Evolutionary conservation across 1,284 basidiomycete species (phyloP), one percentile per base, ranked within the genome.

Genomic region (Cutaneotrichosporon sp.): DNA sequence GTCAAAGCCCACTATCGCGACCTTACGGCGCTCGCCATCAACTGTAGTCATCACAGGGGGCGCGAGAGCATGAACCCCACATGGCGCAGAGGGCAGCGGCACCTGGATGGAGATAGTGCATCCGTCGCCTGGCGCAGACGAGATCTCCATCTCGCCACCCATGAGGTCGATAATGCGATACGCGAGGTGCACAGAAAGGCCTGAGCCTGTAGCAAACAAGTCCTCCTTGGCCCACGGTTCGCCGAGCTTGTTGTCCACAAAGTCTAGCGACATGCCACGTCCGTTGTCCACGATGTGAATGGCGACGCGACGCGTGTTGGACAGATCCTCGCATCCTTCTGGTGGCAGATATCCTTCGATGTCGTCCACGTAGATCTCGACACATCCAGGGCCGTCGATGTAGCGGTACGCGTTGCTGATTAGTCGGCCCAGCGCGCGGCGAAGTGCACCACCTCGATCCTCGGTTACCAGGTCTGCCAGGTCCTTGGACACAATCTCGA

Each of bases 381-480:
- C 72, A 42, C 64, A 70, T 7, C 72, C 72, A 10, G 65, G 54
- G 24, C 58, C 57, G 12, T 71, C 67, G 49, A 74, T 68, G 48
- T 68, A 74, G 25, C 68, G 69, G 58, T 71, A 70, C 8, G 72
- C 68, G 44, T 74, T 72, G 22, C 60, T 55, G n/a, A 74, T 55
- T 2, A 74, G 60, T 37, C 70, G 70, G 7, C 55, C 51, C 4
- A 74, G 45, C 9, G 68, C 70, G 53, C 61, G 61, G 29, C 67
- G 55, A 17, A 74, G 51, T 1, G 70, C 67, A 9, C 70, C 68
- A 10, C 64, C 65, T 0, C 55, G 32, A 51, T 74, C 72, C 49
- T 74, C 72, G 11, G 61, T 61, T 3, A 69, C 63, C 12, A 63
- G 53, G 35, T 70, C 67, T 3, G 68, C 70, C 0, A 70, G 59